Evolutionary conservation across 495 filamentous ascomycete genomes (phyloP), one percentile per base, ranked within the genome.

Genomic region (Articulospora tetracladia): DNA sequence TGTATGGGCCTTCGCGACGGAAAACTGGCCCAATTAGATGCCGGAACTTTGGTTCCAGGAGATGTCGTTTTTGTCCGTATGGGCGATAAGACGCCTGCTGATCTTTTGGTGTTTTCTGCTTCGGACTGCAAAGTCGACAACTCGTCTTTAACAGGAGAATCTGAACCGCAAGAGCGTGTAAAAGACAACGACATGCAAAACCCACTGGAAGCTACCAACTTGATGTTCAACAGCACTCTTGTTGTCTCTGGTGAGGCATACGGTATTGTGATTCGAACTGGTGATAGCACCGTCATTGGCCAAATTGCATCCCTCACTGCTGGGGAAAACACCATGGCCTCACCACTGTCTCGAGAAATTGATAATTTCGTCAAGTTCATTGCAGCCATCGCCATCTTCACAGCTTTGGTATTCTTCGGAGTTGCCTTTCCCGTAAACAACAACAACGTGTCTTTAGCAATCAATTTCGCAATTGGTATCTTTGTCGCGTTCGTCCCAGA

Each of bases 401-500:
- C 61, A 0, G 66, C 70, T 26, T 57, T 73, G 22, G 55, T 73
- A 28, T 61, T 62, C 51, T 62, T 65, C 24, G 59, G 58, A 25
- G 69, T 70, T 34, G 41, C 67, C 12, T 55, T 69, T 26, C 58
- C 66, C 8, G 63, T 72, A 23, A 70, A 72, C 60, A 63, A 73
- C 56, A 62, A 65, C 41, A 65, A 62, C 56, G 50, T 36, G 1
- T 49, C 58, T 44, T 44, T 61, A n/a, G 54, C 59, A 4, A 58
- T 65, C 59, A 61, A 58, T n/a, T 65, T 65, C 36, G 69, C 69
- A 17, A 67, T 75, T 62, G 66, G 70, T 32, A 67, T 68, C 47
- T 71, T 72, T 17, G 71, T 75, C 24, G 71, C 72, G 3, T 75
- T 70, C 58, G 75, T 75, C 23, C 72, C 72, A 23, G 72, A 75